phyloP scores from a whole-genome alignment of 1,284 basidiomycete genomes.

The Jaminaea rosea region DNA sequence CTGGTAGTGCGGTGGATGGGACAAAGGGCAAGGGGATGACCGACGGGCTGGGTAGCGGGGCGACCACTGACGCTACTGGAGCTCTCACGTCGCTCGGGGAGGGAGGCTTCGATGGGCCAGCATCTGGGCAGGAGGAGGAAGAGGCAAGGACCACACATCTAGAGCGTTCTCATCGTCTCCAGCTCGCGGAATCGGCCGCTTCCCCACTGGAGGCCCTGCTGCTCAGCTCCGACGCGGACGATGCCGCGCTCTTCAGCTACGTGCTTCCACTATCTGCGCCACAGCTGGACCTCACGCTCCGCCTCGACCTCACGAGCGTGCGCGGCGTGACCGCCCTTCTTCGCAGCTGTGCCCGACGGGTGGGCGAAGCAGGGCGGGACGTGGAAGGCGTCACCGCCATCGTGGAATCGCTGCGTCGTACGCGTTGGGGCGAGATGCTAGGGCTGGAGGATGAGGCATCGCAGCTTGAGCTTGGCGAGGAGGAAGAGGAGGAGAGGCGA shows the following conservation, averaged over 20 bases:
- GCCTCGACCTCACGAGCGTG: background rate
- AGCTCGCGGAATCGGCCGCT: background rate
- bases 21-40: no score
- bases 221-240: background rate
- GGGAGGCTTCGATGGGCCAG: background rate
- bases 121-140: no score
- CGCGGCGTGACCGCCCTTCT: background rate
- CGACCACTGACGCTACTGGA: no score
- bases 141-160: background rate
- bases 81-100: background rate
- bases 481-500: background rate
- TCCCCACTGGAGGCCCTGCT: background rate
- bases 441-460: background rate
- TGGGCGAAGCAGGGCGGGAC: background rate
- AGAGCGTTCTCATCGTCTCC: background rate
- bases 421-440: background rate
- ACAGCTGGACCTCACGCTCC: background rate
- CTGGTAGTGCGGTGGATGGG: conserved; percentile 13
- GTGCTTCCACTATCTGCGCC: background rate
- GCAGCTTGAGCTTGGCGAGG: background rate
- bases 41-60: no score
- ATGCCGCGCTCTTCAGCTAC: background rate
- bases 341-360: background rate
- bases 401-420: background rate
- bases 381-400: background rate